Base-by-base conservation (phyloP, 2,329 filamentous ascomycete species). In the Paecilomyces fulvus region DNA sequence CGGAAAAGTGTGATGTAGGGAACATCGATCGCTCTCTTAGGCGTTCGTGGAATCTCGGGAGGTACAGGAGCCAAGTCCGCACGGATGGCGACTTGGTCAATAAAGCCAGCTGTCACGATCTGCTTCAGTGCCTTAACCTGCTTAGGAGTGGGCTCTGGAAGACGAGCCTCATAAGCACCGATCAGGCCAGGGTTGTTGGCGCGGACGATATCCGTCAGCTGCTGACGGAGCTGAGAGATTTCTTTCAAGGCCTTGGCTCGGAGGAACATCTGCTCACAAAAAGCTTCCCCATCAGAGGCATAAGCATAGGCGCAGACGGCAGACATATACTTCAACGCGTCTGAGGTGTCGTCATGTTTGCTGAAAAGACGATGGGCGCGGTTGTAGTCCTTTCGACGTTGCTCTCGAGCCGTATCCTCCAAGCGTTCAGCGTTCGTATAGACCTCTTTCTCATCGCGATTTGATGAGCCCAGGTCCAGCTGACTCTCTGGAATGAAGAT, bases 71-170 rank as follows among this genome's bases (percentile, higher is more conserved):
- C 81, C n/a, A 90, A 78, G 71, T 99, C 92, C 3, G 89, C 90
- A 58, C 94, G 89, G 63, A 97, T 91, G 50, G 94, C 94, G 46
- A 99, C 83, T 63, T 96, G 89, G 72, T 99, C 94, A 66, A 97
- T 85, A 75, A 96, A 97, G 0, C 92, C 94, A 0, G 90, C 88
- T 0, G 92, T 90, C 21, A 90, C 85, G 75, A 97, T 95, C 68
- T 96, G 90, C 71, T 95, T 95, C 28, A 99, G 78, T 0, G 90
- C 85, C 51, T 86, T 85, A 28, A 95, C 77, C 67, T 91, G 87
- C 62, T 85, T 87, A 6, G 84, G 76, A 0, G 83, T 82, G 77
- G 81, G 76, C 68, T 85, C 68, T 70, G 82, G 73, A 75, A 92
- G 62, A 74, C 80, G 59, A 5, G 75, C 54, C 30, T 74, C 64